These are phyloP conservation scores for Pleurotus pulmonarius DNA, from an alignment of 768 basidiomycete species.

Conservation along the genomic window DNA sequence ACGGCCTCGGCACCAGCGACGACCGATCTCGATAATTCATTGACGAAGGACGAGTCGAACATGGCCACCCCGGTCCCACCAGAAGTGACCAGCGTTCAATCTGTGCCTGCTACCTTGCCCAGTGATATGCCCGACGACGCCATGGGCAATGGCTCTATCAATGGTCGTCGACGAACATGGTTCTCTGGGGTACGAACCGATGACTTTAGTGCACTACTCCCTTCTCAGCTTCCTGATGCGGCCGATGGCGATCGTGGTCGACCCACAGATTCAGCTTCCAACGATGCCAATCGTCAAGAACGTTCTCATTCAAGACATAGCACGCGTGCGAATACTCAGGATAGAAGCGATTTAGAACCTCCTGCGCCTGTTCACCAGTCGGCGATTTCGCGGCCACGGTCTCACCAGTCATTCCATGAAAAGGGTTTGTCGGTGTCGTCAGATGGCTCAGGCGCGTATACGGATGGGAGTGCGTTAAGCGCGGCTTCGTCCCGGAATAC, in stretches of 20 bases:
- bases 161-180: conserved; percentile 52
- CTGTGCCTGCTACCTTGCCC: background rate
- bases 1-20: conserved; percentile 33
- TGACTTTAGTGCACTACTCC: conserved; percentile 22
- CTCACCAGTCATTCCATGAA: conserved; percentile 1
- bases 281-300: conserved; percentile 2
- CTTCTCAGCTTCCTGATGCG: conserved; percentile 15
- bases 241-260: conserved; percentile 6
- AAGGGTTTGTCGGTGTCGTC: background rate
- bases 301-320: background rate
- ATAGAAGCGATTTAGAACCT: conserved; percentile 19
- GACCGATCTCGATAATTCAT: background rate
- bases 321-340: background rate
- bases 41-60: background rate
- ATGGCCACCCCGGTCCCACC: background rate
- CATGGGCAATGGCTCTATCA: conserved; percentile 14
- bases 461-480: conserved; percentile 5
- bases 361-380: background rate
- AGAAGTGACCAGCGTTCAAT: background rate
- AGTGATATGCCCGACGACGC: background rate
- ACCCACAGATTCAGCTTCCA: background rate
- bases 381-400: background rate
- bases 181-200: conserved; percentile 44
- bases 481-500: background rate
- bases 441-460: conserved; percentile 1